These are phyloP conservation scores for Picea glauca DNA, from an alignment of 75 land plant genomes.

Conservation along the genomic window DNA sequence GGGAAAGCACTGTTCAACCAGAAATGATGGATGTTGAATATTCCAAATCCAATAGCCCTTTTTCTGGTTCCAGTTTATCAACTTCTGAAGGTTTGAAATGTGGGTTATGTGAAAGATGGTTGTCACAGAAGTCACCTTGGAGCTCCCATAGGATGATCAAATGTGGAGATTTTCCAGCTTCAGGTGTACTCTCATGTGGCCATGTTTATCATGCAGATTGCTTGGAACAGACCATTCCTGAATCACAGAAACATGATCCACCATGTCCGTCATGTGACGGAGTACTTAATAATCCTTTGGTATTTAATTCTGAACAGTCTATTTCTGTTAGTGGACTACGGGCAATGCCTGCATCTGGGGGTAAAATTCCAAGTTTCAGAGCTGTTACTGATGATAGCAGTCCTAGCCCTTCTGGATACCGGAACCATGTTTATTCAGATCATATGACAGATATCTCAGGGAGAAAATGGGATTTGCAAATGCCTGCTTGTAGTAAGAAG, in stretches of 20 bases:
- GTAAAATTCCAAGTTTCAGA: slow-evolving; percentile 31
- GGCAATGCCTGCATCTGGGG: slow-evolving; percentile 13
- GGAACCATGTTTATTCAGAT: slow-evolving; percentile 40
- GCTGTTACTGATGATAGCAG: slow-evolving; percentile 27
- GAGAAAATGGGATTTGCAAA: slow-evolving; percentile 32
- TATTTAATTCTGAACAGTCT: slow-evolving; percentile 17
- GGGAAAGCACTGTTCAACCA: slow-evolving; percentile 11
- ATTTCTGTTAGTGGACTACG: slow-evolving; percentile 18
- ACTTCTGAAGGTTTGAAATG: slow-evolving; percentile 12
- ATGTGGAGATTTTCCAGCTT: slow-evolving; percentile 19
- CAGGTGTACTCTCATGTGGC: slow-evolving; percentile 26
- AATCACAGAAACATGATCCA: slow-evolving; percentile 23
- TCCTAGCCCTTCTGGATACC: slow-evolving; percentile 18
- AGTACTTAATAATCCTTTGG: neutral
- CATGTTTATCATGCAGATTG: slow-evolving; percentile 32
- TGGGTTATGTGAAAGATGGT: slow-evolving; percentile 27
- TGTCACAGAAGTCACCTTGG: slow-evolving; percentile 38
- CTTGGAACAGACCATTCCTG: slow-evolving; percentile 25
- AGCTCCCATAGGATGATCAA: slow-evolving; percentile 27
- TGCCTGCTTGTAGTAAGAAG: slow-evolving; percentile 21
- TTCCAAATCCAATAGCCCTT: slow-evolving; percentile 4
- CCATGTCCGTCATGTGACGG: slow-evolving; percentile 25
- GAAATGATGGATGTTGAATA: slow-evolving; percentile 20
- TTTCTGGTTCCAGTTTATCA: neutral
- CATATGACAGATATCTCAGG: slow-evolving; percentile 33